Base-by-base conservation (phyloP, 2,329 filamentous ascomycete genomes). In the Bimuria novae-zelandiae region DNA sequence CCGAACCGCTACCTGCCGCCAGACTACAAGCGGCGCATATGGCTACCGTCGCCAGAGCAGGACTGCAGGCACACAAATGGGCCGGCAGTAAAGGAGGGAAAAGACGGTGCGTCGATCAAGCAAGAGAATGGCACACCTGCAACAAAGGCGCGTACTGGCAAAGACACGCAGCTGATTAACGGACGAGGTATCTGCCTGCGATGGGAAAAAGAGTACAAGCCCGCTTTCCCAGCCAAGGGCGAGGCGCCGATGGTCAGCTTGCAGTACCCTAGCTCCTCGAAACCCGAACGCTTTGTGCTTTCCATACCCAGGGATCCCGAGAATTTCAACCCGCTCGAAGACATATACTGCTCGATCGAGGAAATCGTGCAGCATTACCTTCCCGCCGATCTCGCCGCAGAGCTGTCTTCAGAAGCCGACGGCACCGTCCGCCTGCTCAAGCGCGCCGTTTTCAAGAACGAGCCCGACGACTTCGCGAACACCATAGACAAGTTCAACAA, bases 251-350 rank as follows among this genome's bases (percentile, higher is more conserved):
- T 77, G 10, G 83, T 95, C 54, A 79, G 87, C 67, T 77, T 97
- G 62, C 89, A 94, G 72, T 97, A 97, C 73, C 93, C 94, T 8
- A 92, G 90, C 71, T 79, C 81, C 56, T 83, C 85, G 51, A 80
- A 81, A 44, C 82, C 83, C 48, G 90, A 94, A 75, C 84, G 81
- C 12, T 73, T 73, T 57, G 68, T 71, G 44, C 62, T 61, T 12
- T 67, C 68, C 7, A 51, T 58, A 10, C 63, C 65, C 10, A 57
- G 59, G 37, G 67, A 69, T 40, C 25, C 57, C 14, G 49, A 55
- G 30, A 61, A 70, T 44, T 72, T 68, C 62, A 66, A 84, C 68
- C 89, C 89, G 42, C 88, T 88, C 59, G 90, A 95, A 60, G 88
- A 82, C 65, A 82, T 86, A 59, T 84, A 87, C 73, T 86, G 84